Conservation (phyloP, 1,284 basidiomycete species). For the Ceratobasidium sp. region DNA sequence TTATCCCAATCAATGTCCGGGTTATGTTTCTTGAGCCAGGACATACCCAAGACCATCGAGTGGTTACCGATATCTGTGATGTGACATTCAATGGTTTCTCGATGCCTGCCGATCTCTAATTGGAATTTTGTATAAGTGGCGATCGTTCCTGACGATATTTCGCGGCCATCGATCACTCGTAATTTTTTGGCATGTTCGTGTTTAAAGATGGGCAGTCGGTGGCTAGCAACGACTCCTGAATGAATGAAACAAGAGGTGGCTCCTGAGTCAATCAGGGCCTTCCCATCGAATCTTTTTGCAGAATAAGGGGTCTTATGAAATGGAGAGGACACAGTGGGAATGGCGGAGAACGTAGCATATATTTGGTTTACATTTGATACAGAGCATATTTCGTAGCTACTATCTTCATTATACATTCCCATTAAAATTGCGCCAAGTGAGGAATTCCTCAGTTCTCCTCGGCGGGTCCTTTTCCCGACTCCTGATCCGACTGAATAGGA, state of each 20-base stretch:
- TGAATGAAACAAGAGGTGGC: conserved; percentile 6
- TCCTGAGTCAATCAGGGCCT: conserved; percentile 5
- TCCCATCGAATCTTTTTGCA: not conserved
- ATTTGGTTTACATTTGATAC: not conserved
- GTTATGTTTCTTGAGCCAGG: not conserved
- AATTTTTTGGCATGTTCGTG: not conserved
- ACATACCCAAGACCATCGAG: not conserved
- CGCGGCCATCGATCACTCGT: not conserved
- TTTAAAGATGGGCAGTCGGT: not conserved
- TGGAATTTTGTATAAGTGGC: not conserved
- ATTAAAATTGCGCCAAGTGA: not conserved
- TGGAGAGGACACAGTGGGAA: not conserved
- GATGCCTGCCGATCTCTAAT: not conserved
- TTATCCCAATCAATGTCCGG: not conserved
- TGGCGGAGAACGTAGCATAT: not conserved
- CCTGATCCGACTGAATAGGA: not conserved
- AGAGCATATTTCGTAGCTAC: not conserved
- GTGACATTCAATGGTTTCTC: not conserved
- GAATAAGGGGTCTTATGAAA: not conserved
- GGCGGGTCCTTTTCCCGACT: conserved; percentile 6
- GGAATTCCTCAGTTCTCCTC: not conserved
- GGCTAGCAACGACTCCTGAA: not conserved
- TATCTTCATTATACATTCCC: not conserved
- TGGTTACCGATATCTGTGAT: not conserved
- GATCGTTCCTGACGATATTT: not conserved